phyloP scores from a whole-genome alignment of 805 yeast species.

The Candida boleticola region DNA sequence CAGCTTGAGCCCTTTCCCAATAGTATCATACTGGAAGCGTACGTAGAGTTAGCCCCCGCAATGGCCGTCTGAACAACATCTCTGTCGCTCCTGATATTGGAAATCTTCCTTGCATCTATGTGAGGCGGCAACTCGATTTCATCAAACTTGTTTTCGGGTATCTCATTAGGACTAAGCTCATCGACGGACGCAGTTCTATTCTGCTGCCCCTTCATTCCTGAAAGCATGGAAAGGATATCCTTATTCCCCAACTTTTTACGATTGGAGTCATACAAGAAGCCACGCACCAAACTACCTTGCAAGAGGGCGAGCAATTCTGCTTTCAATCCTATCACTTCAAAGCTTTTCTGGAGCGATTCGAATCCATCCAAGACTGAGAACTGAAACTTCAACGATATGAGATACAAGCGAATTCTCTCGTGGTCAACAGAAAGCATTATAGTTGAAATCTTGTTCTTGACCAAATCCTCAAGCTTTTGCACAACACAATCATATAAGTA shows the following conservation, averaged over 20 bases:
- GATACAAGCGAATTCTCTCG: constrained; percentile 24
- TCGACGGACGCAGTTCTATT: not conserved
- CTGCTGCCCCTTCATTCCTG: constrained; percentile 4
- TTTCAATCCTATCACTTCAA: not conserved
- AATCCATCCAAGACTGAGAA: constrained; percentile 14
- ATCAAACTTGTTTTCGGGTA: constrained; percentile 25
- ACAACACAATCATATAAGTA: constrained; percentile 14
- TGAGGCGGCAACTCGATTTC: constrained; percentile 36
- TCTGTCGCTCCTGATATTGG: constrained; percentile 19
- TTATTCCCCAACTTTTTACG: constrained; percentile 7
- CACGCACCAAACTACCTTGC: constrained; percentile 15
- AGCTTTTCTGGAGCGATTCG: not conserved
- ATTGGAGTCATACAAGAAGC: constrained; percentile 7
- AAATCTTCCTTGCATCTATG: constrained; percentile 31
- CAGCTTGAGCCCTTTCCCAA: constrained; percentile 7
- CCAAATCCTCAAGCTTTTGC: constrained; percentile 25
- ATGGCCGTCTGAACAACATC: constrained; percentile 28
- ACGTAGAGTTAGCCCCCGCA: constrained; percentile 6
- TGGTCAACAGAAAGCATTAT: constrained; percentile 30
- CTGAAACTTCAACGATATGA: constrained; percentile 31
- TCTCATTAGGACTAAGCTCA: not conserved
- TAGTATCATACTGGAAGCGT: constrained; percentile 14
- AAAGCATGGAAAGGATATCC: constrained; percentile 11
- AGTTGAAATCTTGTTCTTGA: constrained; percentile 22
- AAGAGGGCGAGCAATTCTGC: constrained; percentile 11